Conservation (phyloP, 805 yeast genomes). For the Suhomyces faveliae region DNA sequence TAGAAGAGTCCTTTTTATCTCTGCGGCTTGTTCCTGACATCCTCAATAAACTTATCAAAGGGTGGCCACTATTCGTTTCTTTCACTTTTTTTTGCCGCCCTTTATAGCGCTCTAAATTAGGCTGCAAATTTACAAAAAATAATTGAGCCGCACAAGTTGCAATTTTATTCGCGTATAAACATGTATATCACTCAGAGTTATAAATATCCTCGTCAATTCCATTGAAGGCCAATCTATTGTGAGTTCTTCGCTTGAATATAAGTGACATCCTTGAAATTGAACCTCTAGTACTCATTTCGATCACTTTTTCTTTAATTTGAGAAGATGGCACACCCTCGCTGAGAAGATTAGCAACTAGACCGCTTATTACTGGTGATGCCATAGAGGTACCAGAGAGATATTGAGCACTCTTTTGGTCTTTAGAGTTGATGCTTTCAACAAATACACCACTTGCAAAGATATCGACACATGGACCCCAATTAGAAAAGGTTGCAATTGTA, state of each 20-base stretch:
- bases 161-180: not conserved
- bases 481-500: conserved; percentile 72
- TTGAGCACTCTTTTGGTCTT: conserved; percentile 22
- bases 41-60: not conserved
- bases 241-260: conserved; percentile 51
- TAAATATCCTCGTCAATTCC: conserved; percentile 27
- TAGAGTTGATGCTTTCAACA: conserved; percentile 55
- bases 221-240: conserved; percentile 52
- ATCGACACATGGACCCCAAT: conserved; percentile 92
- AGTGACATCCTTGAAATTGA: conserved; percentile 48
- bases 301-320: conserved; percentile 41
- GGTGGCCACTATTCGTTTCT: not conserved
- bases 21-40: not conserved
- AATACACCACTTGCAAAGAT: conserved; percentile 79
- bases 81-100: not conserved
- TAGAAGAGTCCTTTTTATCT: not conserved
- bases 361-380: conserved; percentile 77
- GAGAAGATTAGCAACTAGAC: conserved; percentile 55
- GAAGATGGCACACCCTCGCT: conserved; percentile 48
- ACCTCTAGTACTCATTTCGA: conserved; percentile 47
- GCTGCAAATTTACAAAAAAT: conserved; percentile 1
- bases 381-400: conserved; percentile 73
- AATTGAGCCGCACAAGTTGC: conserved; percentile 1
- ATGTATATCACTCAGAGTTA: not conserved
- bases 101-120: not conserved